These are phyloP conservation scores for Alternaria novae-zelandiae DNA, from an alignment of 2,329 filamentous ascomycete genomes.

Conservation along the genomic window DNA sequence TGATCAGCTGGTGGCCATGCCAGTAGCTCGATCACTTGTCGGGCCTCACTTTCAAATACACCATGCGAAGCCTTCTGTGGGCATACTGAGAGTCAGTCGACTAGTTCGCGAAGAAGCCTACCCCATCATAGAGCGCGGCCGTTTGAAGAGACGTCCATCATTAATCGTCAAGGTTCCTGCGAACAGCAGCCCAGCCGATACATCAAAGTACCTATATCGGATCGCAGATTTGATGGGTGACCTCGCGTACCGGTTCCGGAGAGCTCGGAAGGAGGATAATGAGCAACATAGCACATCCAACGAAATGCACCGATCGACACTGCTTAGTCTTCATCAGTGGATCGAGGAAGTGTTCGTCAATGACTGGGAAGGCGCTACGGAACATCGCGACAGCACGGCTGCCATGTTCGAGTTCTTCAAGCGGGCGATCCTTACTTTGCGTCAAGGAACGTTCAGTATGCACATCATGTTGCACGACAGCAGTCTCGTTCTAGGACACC, in stretches of 20 bases:
- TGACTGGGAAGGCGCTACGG: neutral
- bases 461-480: neutral
- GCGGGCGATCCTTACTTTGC: neutral
- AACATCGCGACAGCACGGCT: neutral
- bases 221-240: neutral
- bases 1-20: neutral
- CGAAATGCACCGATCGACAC: neutral
- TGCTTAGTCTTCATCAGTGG: too few relatives aligned
- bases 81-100: neutral
- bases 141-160: neutral
- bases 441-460: neutral
- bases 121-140: neutral
- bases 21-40: neutral
- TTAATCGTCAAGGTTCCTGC: neutral
- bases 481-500: neutral
- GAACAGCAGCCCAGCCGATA: neutral
- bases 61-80: neutral
- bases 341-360: neutral
- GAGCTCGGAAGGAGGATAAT: neutral
- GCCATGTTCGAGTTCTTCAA: neutral
- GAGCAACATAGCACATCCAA: neutral
- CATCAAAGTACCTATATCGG: neutral
- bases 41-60: neutral
- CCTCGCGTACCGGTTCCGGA: fast-evolving
- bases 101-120: neutral